phyloP scores from a whole-genome alignment of 768 basidiomycete species.

The Mycena vitilis region DNA sequence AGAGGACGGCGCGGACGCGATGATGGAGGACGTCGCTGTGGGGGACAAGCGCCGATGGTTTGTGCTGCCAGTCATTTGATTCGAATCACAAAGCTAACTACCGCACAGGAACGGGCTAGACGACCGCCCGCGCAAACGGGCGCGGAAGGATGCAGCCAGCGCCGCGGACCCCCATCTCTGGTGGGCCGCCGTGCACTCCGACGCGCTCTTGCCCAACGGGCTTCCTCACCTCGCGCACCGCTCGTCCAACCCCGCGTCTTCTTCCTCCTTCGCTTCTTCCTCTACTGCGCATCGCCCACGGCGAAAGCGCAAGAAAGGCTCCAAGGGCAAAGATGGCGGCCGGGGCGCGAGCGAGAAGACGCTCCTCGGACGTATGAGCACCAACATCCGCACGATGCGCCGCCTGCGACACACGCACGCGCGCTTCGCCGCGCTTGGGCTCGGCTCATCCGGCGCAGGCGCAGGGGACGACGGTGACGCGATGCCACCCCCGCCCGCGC shows the following conservation, averaged over 20 bases:
- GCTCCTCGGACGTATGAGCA: constrained; percentile 77
- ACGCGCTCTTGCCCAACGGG: constrained; percentile 71
- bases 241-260: constrained; percentile 33
- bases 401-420: constrained; percentile 79
- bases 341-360: constrained; percentile 51
- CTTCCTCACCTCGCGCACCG: constrained; percentile 64
- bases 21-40: constrained; percentile 46
- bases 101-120: constrained; percentile 47
- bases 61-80: neutral
- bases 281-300: constrained; percentile 42
- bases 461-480: neutral
- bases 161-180: constrained; percentile 64
- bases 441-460: constrained; percentile 15
- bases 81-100: neutral
- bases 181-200: constrained; percentile 80
- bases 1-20: constrained; percentile 47
- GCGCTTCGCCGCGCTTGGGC: constrained; percentile 71
- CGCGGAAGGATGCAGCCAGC: constrained; percentile 49
- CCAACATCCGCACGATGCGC: constrained; percentile 80
- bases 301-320: constrained; percentile 48
- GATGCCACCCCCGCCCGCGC: constrained; percentile 4
- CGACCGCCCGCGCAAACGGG: constrained; percentile 72
- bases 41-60: constrained; percentile 72
- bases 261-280: constrained; percentile 5
- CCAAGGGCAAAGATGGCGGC: neutral